Conservation (phyloP, 179 eudicot genomes). For the Camellia oleifera region DNA sequence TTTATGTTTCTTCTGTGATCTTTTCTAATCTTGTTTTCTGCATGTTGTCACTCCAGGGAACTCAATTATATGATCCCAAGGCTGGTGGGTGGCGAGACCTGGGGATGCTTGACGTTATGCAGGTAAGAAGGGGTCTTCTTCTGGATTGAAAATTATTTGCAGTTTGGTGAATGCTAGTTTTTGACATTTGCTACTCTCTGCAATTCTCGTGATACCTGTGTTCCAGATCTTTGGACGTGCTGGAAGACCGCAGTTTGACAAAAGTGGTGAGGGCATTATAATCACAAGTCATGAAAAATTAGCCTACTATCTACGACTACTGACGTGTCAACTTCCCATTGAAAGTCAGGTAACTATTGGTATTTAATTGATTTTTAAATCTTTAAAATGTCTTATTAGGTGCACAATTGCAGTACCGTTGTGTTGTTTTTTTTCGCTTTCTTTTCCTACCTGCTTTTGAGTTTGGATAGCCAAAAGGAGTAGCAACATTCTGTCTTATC, state of each 20-base stretch:
- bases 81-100: slow-evolving; percentile 99
- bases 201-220: slow-evolving; percentile 13
- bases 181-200: neutral
- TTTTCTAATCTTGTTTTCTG: neutral
- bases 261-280: slow-evolving; percentile 99
- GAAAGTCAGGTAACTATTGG: slow-evolving; percentile 80
- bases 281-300: slow-evolving; percentile 92
- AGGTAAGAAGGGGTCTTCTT: slow-evolving; percentile 41
- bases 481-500: neutral
- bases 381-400: neutral
- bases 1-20: neutral
- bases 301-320: slow-evolving; percentile 82
- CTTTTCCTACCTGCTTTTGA: neutral
- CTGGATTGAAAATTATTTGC: neutral
- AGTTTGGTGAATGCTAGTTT: neutral
- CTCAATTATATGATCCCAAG: slow-evolving; percentile 96
- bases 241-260: slow-evolving; percentile 99
- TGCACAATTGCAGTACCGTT: neutral
- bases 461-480: neutral
- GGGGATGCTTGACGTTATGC: slow-evolving; percentile 99
- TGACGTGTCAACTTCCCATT: slow-evolving; percentile 97
- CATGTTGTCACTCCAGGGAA: slow-evolving; percentile 61
- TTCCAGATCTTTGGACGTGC: slow-evolving; percentile 97
- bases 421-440: neutral
- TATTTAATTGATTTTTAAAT: slow-evolving; percentile 5